Evolutionary conservation across 169 alveolate genomes (phyloP).

Genomic region (Cryptosporidium tyzzeri): DNA sequence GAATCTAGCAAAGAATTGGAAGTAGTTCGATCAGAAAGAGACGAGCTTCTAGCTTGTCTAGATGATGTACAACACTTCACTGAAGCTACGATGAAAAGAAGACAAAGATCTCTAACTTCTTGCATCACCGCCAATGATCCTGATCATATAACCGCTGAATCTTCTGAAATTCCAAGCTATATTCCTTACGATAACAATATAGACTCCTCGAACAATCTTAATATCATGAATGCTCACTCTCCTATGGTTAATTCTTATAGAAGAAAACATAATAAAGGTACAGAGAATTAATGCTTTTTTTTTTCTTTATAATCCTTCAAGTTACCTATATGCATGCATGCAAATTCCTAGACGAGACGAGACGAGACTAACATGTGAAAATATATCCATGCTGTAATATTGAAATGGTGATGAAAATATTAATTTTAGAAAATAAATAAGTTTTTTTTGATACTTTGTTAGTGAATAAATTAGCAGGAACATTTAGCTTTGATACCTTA

Average conservation of each 20-base stretch:
- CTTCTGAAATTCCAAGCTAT: constrained; percentile 20
- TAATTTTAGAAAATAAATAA: not conserved
- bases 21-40: constrained; percentile 68
- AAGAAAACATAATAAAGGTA: constrained; percentile 15
- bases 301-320: not conserved
- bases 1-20: constrained; percentile 68
- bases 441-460: no score
- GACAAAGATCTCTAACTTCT: constrained; percentile 46
- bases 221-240: constrained; percentile 19
- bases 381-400: not conserved
- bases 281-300: not conserved
- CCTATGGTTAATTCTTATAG: constrained; percentile 20
- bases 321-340: not conserved
- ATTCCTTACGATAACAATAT: constrained; percentile 31
- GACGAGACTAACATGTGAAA: not conserved
- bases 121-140: not conserved
- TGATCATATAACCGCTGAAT: not conserved
- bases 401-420: no score
- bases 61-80: constrained; percentile 75
- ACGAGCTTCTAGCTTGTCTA: constrained; percentile 66
- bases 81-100: constrained; percentile 69
- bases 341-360: not conserved
- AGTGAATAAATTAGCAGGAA: not conserved
- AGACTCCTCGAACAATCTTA: constrained; percentile 14
- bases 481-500: not conserved